Evolutionary conservation across 2,329 filamentous ascomycete species (phyloP).

Genomic region (Incumbomyces lentus): DNA sequence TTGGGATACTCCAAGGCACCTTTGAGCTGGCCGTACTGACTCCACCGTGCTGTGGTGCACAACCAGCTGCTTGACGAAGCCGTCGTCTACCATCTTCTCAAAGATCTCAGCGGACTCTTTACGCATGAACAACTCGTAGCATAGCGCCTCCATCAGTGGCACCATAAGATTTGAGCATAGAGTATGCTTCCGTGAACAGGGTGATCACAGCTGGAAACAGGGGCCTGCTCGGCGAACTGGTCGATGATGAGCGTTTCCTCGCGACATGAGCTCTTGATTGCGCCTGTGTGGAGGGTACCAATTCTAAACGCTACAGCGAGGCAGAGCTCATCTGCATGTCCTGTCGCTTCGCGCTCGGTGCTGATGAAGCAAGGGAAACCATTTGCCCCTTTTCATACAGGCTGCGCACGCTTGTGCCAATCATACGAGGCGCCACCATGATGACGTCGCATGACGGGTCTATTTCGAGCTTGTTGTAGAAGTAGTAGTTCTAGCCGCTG

Average conservation of each 20-base stretch:
- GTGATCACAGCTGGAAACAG: slow-evolving; percentile 19
- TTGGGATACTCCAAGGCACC: slow-evolving; percentile 18
- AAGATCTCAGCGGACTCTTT: slow-evolving; percentile 20
- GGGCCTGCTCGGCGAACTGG: slow-evolving; percentile 20
- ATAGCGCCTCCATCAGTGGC: slow-evolving; percentile 19
- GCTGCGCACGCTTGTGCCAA: too few relatives aligned
- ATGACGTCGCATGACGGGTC: slow-evolving; percentile 10
- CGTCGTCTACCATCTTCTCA: slow-evolving; percentile 19
- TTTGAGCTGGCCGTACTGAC: slow-evolving; percentile 21
- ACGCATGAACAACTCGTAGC: slow-evolving; percentile 19
- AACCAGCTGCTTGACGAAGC: slow-evolving; percentile 18
- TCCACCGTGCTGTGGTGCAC: slow-evolving; percentile 16
- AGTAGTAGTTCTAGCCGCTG: slow-evolving; percentile 14
- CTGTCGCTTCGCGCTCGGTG: slow-evolving; percentile 15
- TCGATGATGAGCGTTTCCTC: slow-evolving; percentile 22
- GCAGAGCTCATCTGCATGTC: slow-evolving; percentile 13
- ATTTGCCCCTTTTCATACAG: too few relatives aligned
- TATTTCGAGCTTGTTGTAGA: slow-evolving; percentile 13
- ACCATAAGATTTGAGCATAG: slow-evolving; percentile 14
- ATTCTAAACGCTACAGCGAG: slow-evolving; percentile 15
- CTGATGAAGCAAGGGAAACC: too few relatives aligned
- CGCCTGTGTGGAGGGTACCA: slow-evolving; percentile 14
- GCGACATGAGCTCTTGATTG: slow-evolving; percentile 14
- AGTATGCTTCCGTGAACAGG: slow-evolving; percentile 17
- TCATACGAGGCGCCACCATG: slow-evolving; percentile 17